Evolutionary conservation across 148 eudicot species (phyloP).

Genomic region (Arbutus unedo): DNA sequence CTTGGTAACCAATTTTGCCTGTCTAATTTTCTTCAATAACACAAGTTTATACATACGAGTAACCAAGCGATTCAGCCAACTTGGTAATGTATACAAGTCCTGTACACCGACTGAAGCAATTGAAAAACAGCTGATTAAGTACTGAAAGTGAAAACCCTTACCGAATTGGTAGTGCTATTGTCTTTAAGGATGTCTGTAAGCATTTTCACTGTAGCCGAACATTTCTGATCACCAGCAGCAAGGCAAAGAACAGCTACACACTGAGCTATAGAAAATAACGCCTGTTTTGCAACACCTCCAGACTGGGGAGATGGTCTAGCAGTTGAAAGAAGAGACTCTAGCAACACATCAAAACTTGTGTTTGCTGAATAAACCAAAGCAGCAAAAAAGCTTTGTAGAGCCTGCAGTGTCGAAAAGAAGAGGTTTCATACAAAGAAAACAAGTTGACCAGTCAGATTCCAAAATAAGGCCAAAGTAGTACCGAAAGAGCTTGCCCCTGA

Average conservation of each 20-base stretch:
- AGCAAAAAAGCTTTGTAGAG: conserved; percentile 81
- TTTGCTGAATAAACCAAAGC: conserved; percentile 79
- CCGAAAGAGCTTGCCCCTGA: conserved; percentile 97
- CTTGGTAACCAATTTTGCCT: not conserved
- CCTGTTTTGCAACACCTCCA: conserved; percentile 91
- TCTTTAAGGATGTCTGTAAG: conserved; percentile 75
- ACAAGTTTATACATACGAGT: not conserved
- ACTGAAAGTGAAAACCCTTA: conserved; percentile 24
- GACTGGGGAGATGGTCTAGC: conserved; percentile 82
- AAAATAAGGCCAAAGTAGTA: conserved; percentile 25
- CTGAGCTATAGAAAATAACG: conserved; percentile 93
- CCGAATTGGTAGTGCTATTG: conserved; percentile 70
- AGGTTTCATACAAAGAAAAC: conserved; percentile 14
- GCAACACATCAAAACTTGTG: conserved; percentile 86
- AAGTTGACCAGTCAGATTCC: conserved; percentile 4
- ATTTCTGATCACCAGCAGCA: conserved; percentile 80
- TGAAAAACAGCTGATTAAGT: conserved; percentile 6
- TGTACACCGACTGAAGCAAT: not conserved
- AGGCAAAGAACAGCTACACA: conserved; percentile 99
- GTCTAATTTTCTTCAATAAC: not conserved
- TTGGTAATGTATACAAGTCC: not conserved
- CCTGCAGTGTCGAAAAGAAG: conserved; percentile 45
- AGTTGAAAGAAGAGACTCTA: conserved; percentile 84
- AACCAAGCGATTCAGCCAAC: not conserved
- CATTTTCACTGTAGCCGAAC: conserved; percentile 83